phyloP scores from a whole-genome alignment of 495 filamentous ascomycete genomes.

The Staphylotrichum longicolle region DNA sequence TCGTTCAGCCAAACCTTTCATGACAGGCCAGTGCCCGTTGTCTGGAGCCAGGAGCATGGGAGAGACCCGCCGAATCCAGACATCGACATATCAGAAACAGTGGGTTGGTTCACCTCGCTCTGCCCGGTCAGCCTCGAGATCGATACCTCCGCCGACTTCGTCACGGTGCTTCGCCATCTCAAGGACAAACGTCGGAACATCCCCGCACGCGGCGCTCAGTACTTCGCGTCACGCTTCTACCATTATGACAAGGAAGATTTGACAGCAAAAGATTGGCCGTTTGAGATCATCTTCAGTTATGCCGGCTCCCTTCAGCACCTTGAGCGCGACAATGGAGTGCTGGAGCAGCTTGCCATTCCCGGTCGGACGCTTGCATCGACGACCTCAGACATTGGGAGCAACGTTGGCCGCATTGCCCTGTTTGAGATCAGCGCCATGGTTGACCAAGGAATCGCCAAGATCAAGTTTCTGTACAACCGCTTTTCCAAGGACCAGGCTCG shows the following conservation, averaged over 20 bases:
- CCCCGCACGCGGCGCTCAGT: constrained; percentile 29
- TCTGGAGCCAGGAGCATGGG: constrained; percentile 54
- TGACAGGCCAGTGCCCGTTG: constrained; percentile 53
- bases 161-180: constrained; percentile 40
- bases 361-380: constrained; percentile 38
- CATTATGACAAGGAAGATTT: constrained; percentile 43
- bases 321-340: constrained; percentile 58
- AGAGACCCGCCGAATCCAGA: constrained; percentile 38
- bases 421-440: constrained; percentile 63
- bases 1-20: constrained; percentile 52
- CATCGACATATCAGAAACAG: constrained; percentile 46
- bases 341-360: constrained; percentile 53
- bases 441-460: constrained; percentile 57
- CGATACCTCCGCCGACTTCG: constrained; percentile 40
- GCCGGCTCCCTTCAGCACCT: constrained; percentile 62
- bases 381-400: constrained; percentile 57
- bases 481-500: constrained; percentile 56
- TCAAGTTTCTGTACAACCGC: constrained; percentile 63
- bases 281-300: constrained; percentile 73
- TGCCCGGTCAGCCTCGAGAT: constrained; percentile 38
- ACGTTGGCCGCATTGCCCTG: constrained; percentile 58
- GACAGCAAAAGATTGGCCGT: constrained; percentile 54
- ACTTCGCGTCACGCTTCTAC: constrained; percentile 47
- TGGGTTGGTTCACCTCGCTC: constrained; percentile 52
- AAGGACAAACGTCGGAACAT: constrained; percentile 42